A percentile compares a stretch with the other conserved stretches of the same genome.
phyloP scores from a whole-genome alignment of 139 green algal species.

The Parachlorella kessleri region DNA sequence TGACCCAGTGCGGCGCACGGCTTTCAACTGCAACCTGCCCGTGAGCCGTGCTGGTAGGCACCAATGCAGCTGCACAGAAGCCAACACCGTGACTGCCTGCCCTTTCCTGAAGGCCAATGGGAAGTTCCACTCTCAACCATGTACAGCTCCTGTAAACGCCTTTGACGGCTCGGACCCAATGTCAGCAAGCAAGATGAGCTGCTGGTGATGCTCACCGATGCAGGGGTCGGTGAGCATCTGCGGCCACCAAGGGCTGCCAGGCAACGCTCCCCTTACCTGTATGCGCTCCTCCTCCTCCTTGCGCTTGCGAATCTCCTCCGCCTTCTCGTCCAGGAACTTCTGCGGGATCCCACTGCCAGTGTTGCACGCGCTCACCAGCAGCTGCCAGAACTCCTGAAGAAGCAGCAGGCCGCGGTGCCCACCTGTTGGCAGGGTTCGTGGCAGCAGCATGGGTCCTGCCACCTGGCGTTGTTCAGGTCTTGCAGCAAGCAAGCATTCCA shows the following conservation, averaged over 20 bases:
- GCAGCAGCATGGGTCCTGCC: too few species aligned
- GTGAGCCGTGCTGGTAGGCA: not conserved
- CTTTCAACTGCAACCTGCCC: not conserved
- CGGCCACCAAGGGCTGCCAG: too few species aligned
- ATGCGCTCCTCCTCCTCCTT: slow-evolving; percentile 62
- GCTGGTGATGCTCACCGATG: not conserved
- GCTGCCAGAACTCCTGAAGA: slow-evolving; percentile 84
- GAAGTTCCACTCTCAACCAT: not conserved
- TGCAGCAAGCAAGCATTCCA: too few species aligned
- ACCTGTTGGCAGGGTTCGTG: too few species aligned
- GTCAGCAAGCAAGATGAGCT: not conserved
- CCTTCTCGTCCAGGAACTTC: slow-evolving; percentile 82
- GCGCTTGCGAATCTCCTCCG: slow-evolving; percentile 58
- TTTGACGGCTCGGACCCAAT: not conserved
- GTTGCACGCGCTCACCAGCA: slow-evolving; percentile 74
- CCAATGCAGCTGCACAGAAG: not conserved
- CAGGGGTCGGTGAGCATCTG: too few species aligned
- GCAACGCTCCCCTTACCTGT: slow-evolving; percentile 35
- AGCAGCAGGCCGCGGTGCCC: not conserved
- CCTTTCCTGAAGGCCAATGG: not conserved
- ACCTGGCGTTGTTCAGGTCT: too few species aligned
- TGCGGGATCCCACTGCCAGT: slow-evolving; percentile 81
- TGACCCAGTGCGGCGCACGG: not conserved
- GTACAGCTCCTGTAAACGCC: not conserved
- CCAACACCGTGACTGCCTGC: not conserved